These are phyloP conservation scores for Syzygium oleosum DNA, from an alignment of 345 rosid genomes.

Conservation along the genomic window DNA sequence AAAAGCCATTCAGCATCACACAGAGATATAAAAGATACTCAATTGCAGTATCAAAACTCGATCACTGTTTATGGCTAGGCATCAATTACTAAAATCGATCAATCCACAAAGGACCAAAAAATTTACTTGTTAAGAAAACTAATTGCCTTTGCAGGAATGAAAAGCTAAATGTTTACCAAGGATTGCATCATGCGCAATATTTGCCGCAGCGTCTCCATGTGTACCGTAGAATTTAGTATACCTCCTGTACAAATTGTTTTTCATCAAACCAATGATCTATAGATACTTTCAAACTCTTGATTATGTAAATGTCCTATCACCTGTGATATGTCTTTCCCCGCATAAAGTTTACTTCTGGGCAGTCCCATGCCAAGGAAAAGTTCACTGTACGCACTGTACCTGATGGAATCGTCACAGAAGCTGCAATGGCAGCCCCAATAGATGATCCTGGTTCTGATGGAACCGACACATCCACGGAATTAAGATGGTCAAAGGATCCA, in stretches of 20 bases:
- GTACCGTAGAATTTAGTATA: constrained; percentile 78
- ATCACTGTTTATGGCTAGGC: background rate
- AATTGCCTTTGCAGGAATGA: background rate
- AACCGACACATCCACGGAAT: constrained; percentile 18
- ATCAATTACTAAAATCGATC: background rate
- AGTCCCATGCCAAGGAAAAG: constrained; percentile 93
- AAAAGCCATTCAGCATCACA: background rate
- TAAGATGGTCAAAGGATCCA: constrained; percentile 59
- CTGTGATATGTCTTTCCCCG: constrained; percentile 66
- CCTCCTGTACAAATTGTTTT: constrained; percentile 39
- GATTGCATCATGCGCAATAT: constrained; percentile 76
- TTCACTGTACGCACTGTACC: constrained; percentile 43
- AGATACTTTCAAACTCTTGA: background rate
- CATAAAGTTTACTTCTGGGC: constrained; percentile 65
- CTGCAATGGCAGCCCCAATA: constrained; percentile 91
- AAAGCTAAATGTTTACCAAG: constrained; percentile 34
- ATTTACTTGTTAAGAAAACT: background rate
- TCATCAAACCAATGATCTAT: background rate
- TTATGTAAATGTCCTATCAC: constrained; percentile 12
- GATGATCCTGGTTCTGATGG: constrained; percentile 76
- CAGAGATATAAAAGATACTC: background rate
- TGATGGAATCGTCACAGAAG: constrained; percentile 52
- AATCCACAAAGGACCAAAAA: background rate
- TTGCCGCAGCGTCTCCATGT: constrained; percentile 68
- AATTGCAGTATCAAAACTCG: background rate